A percentile compares a stretch with the other conserved stretches of the same genome.
phyloP scores from a whole-genome alignment of 306 rosid genomes.

The Prunus dulcis region DNA sequence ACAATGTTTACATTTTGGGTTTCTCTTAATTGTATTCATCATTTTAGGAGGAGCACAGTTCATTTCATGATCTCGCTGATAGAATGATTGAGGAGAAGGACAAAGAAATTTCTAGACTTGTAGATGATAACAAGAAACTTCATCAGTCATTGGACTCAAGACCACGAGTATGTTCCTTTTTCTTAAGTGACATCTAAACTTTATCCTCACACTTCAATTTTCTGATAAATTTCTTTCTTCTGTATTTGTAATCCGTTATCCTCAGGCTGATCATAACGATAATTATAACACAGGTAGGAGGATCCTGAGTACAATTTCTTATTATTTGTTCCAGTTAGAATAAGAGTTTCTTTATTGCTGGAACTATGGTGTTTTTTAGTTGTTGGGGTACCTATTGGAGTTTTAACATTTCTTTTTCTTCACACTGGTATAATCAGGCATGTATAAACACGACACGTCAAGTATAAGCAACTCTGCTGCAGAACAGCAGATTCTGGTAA shows the following conservation, averaged over 20 bases:
- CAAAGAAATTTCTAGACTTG: constrained; percentile 74
- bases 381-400: constrained; percentile 4
- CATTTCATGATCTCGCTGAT: constrained; percentile 92
- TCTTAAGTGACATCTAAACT: background rate
- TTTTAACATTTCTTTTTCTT: constrained; percentile 26
- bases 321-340: constrained; percentile 11
- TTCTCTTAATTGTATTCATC: constrained; percentile 29
- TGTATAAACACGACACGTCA: constrained; percentile 55
- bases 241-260: constrained; percentile 20
- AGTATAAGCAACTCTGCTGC: constrained; percentile 59
- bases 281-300: constrained; percentile 59
- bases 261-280: constrained; percentile 57
- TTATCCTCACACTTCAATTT: constrained; percentile 18
- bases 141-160: constrained; percentile 72
- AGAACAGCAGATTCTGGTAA: constrained; percentile 96
- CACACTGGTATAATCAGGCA: constrained; percentile 49
- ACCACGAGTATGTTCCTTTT: constrained; percentile 47
- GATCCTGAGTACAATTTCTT: constrained; percentile 14
- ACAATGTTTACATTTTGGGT: constrained; percentile 11
- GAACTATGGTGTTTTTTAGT: background rate
- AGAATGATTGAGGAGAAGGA: constrained; percentile 92
- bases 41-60: constrained; percentile 78
- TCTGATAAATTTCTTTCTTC: background rate
- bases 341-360: constrained; percentile 2
- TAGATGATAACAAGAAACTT: constrained; percentile 74